Conservation (phyloP, 2,329 filamentous ascomycete species). For the Hymenoscyphus albidus region DNA sequence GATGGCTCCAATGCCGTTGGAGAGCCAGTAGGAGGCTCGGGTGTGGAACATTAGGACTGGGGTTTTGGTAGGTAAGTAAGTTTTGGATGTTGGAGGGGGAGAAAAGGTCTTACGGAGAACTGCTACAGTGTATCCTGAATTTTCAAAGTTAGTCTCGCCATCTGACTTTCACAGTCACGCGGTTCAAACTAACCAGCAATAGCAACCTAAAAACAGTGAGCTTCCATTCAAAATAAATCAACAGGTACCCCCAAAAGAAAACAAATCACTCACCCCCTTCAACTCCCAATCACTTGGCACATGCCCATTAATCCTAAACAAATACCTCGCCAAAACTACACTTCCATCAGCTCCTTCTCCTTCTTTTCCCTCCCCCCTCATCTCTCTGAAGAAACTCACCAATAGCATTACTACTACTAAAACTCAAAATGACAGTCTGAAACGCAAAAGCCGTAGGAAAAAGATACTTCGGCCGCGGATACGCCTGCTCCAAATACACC, state of each 20-base stretch:
- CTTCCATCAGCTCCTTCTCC: neutral
- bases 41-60: slow-evolving; percentile 50
- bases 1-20: slow-evolving; percentile 53
- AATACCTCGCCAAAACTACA: slow-evolving; percentile 55
- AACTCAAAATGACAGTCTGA: slow-evolving; percentile 59
- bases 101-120: slow-evolving; percentile 44
- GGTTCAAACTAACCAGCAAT: neutral
- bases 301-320: slow-evolving; percentile 53
- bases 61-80: neutral
- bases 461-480: slow-evolving; percentile 59
- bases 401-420: slow-evolving; percentile 63
- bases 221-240: neutral
- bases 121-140: slow-evolving; percentile 42
- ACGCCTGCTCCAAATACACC: slow-evolving; percentile 66
- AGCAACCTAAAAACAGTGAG: neutral
- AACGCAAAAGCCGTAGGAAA: slow-evolving; percentile 63
- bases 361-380: neutral
- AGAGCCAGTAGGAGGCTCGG: slow-evolving; percentile 51
- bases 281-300: slow-evolving; percentile 56
- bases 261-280: slow-evolving; percentile 46
- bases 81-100: neutral
- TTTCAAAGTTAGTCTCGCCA: slow-evolving; percentile 41
- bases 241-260: neutral
- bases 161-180: neutral
- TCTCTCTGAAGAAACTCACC: slow-evolving; percentile 16